phyloP scores from a whole-genome alignment of 495 filamentous ascomycete species.

The Penicillium bialowiezense region DNA sequence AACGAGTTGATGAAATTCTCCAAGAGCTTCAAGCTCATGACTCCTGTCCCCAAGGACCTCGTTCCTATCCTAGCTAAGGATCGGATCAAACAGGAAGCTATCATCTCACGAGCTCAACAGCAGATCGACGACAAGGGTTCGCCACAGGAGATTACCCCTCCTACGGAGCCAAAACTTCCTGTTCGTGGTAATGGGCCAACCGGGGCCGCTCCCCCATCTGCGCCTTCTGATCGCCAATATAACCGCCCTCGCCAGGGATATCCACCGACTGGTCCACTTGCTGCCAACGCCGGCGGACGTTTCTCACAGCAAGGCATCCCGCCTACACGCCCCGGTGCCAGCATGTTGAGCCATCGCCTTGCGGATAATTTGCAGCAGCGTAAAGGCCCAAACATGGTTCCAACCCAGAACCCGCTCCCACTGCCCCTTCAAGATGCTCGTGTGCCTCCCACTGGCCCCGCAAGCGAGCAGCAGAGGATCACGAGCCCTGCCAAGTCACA shows the following conservation, averaged over 20 bases:
- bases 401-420: conserved; percentile 54
- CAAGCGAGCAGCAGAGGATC: conserved; percentile 41
- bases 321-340: conserved; percentile 38
- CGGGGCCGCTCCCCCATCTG: conserved; percentile 29
- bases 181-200: conserved; percentile 27
- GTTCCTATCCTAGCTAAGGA: conserved; percentile 97
- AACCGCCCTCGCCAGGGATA: conserved; percentile 42
- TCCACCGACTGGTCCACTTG: conserved; percentile 47
- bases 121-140: conserved; percentile 59
- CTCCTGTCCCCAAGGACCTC: conserved; percentile 86
- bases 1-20: conserved; percentile 96
- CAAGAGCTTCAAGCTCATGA: conserved; percentile 85
- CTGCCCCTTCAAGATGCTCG: conserved; percentile 53
- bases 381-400: conserved; percentile 43
- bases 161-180: conserved; percentile 37
- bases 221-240: conserved; percentile 43
- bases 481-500: conserved; percentile 46
- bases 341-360: conserved; percentile 53
- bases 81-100: conserved; percentile 83
- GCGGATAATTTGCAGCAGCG: conserved; percentile 55
- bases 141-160: conserved; percentile 29
- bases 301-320: conserved; percentile 43
- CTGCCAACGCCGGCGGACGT: conserved; percentile 30
- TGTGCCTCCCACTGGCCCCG: conserved; percentile 47
- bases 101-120: conserved; percentile 77